Evolutionary conservation across 2,329 filamentous ascomycete genomes (phyloP), one percentile per base, ranked within the genome.

Genomic region (Immersiporthe knoxdaviesiana): DNA sequence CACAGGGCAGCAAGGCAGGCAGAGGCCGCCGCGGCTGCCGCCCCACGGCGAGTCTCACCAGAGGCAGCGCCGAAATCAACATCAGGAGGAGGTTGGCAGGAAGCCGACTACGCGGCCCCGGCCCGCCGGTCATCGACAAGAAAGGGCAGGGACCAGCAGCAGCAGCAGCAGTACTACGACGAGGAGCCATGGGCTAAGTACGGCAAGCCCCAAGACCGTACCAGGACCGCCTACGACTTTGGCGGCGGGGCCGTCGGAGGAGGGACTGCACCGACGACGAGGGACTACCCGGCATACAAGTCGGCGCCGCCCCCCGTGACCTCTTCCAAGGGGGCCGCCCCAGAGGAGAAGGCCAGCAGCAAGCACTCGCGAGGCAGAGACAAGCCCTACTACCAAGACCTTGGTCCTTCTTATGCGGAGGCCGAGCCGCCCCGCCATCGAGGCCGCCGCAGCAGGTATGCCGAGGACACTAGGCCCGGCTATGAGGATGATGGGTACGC

Each of bases 301-400:
- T 27, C 68, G n/a, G n/a, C n/a, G n/a, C n/a, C n/a, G 11, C 63
- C 69, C 8, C 59, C 60, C 18, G 14, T 64, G 11, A 21, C 39
- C 18, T 30, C 65, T 0, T 8, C 67, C n/a, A n/a, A n/a, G 35
- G 61, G 58, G 21, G 63, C 14, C 4, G 63, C 14, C 8, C 21
- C 30, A 2, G 67, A 71, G 5, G 65, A 66, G 61, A 69, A 65
- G 47, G 50, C 30, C 27, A n/a, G 59, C 27, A n/a, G 59, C 67
- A 68, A 68, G 63, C 63, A 50, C 41, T 56, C 65, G 2, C 56
- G 63, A 21, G 47, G 61, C 39, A 63, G 66, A 21, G 67, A 69
- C 6, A 66, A 71, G 59, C 59, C 68, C 21, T 66, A 67, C 59
- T 67, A 69, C 35, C 67, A 50, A n/a, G 50, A 14, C 50, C 52